phyloP scores from a whole-genome alignment of 306 rosid species.

The Erythrophleum fordii region DNA sequence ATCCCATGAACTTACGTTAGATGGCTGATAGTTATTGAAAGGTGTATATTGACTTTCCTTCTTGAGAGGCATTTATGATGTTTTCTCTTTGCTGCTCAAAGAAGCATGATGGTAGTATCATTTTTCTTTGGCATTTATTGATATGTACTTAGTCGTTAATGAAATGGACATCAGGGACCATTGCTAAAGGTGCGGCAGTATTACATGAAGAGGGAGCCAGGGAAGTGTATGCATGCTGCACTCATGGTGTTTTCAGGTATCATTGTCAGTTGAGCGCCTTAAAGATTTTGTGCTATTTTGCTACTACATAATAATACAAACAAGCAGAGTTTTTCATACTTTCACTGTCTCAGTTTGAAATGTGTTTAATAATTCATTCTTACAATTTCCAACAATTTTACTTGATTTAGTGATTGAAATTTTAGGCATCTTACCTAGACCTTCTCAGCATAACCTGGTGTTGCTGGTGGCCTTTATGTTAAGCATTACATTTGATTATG shows the following conservation, averaged over 20 bases:
- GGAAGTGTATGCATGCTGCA: constrained; percentile 98
- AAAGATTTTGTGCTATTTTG: constrained; percentile 6
- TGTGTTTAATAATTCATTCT: background rate
- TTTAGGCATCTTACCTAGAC: no score
- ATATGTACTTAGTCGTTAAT: constrained; percentile 8
- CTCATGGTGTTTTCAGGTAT: constrained; percentile 96
- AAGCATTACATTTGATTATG: background rate
- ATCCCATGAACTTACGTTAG: background rate
- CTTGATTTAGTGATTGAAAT: background rate
- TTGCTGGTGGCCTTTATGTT: constrained; percentile 10
- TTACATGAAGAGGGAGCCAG: constrained; percentile 94
- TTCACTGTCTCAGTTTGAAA: background rate
- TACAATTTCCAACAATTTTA: background rate
- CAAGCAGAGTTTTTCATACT: background rate
- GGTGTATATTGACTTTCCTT: constrained; percentile 17
- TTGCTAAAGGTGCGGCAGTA: constrained; percentile 90
- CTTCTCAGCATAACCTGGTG: background rate
- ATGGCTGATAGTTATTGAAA: constrained; percentile 1
- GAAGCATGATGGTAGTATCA: background rate
- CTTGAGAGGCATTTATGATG: background rate
- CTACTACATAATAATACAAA: background rate
- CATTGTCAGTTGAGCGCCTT: background rate
- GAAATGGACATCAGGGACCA: constrained; percentile 65
- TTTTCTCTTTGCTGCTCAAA: constrained; percentile 10
- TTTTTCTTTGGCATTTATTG: constrained; percentile 24